Conservation (phyloP, 2,329 filamentous ascomycete genomes). For the Diaporthe eres region DNA sequence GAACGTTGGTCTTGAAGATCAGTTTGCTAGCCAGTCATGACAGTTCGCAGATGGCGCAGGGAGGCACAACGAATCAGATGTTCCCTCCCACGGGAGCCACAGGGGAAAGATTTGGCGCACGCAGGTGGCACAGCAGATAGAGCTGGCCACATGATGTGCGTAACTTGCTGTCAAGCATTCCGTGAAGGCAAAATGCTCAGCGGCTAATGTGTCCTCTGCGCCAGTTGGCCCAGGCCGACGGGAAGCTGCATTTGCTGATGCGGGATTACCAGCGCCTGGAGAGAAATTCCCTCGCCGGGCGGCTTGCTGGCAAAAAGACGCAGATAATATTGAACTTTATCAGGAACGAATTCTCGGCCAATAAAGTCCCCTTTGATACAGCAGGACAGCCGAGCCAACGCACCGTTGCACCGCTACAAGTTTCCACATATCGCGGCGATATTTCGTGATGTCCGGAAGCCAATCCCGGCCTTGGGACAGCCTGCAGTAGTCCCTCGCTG, state of each 20-base stretch:
- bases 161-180: background rate
- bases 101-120: conserved; percentile 16
- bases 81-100: background rate
- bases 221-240: background rate
- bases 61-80: background rate
- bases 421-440: background rate
- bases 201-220: background rate
- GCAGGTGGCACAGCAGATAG: conserved; percentile 22
- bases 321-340: background rate
- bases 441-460: conserved; percentile 6
- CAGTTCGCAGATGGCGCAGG: no score
- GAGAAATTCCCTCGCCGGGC: background rate
- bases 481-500: conserved; percentile 25
- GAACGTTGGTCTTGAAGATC: background rate
- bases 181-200: background rate
- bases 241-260: conserved; percentile 17
- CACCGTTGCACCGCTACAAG: conserved; percentile 6
- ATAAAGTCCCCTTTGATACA: background rate
- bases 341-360: background rate
- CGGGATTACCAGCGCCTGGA: background rate
- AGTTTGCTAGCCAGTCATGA: background rate
- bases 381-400: background rate
- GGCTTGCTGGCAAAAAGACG: background rate
- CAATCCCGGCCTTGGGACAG: conserved; percentile 10
- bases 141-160: conserved; percentile 20